These are phyloP conservation scores for Pseudogymnoascus sp. DNA, from an alignment of 2,329 filamentous ascomycete genomes.

Conservation along the genomic window DNA sequence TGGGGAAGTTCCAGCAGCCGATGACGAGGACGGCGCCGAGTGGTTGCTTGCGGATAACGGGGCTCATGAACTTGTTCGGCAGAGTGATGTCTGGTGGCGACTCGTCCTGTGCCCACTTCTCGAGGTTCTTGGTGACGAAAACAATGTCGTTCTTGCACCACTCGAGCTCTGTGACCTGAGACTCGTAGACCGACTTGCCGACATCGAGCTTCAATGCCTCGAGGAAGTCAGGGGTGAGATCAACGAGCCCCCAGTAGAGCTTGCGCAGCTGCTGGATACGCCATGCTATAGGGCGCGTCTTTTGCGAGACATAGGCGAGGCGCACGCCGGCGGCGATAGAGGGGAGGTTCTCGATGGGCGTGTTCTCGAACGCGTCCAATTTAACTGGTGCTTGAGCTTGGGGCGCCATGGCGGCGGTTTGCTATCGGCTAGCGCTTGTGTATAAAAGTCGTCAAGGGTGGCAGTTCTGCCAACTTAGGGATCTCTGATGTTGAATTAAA, in stretches of 20 bases:
- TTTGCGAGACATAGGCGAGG: slow-evolving; percentile 67
- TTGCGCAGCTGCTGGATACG: slow-evolving; percentile 81
- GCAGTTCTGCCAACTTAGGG: background rate
- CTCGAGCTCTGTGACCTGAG: slow-evolving; percentile 65
- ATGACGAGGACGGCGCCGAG: slow-evolving; percentile 79
- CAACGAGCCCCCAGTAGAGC: slow-evolving; percentile 87
- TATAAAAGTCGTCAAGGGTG: background rate
- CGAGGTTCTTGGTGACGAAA: slow-evolving; percentile 69
- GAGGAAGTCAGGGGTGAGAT: slow-evolving; percentile 65
- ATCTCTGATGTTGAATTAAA: background rate
- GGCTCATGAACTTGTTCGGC: slow-evolving; percentile 61
- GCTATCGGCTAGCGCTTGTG: background rate
- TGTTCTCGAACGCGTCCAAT: slow-evolving; percentile 46
- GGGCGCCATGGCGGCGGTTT: slow-evolving; percentile 1
- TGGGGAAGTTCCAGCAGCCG: slow-evolving; percentile 89
- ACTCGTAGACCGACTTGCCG: slow-evolving; percentile 70
- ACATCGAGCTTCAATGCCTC: slow-evolving; percentile 75
- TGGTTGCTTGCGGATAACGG: slow-evolving; percentile 80
- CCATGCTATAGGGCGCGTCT: slow-evolving; percentile 77
- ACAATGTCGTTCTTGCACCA: slow-evolving; percentile 79
- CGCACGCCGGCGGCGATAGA: slow-evolving; percentile 54
- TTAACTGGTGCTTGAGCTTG: background rate
- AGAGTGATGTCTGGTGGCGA: slow-evolving; percentile 62
- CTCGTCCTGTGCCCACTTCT: slow-evolving; percentile 80
- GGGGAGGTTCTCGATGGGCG: slow-evolving; percentile 61